Evolutionary conservation across 352 stramenopile species (phyloP), one percentile per base, ranked within the genome.

Genomic region (Phytopythium helicoides): DNA sequence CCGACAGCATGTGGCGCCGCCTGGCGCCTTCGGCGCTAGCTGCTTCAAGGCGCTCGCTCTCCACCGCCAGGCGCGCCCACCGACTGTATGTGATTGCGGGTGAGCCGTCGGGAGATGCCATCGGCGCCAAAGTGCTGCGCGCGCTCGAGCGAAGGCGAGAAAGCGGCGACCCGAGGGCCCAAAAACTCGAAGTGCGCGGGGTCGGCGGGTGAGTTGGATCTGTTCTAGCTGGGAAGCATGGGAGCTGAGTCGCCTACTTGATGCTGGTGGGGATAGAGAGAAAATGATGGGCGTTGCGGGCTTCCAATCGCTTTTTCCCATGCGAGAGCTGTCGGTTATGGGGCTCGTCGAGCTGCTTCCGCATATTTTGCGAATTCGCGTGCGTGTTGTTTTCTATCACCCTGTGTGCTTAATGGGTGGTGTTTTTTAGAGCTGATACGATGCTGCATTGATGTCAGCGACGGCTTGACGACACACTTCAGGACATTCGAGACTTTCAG

Each of bases 321-420:
- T 92, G 66, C 33, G 77, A 22, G 78, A 92, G 19, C 61, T 92
- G 15, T 89, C 78, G 9, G 60, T 88, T 58, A 92, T 89, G 81
- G 81, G 81, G 26, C 66, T 92, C 14, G 52, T 86, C 18, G 81
- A 92, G 53, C 58, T 92, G 11, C 38, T 92, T 36, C 81, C 81
- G 6, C 70, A 70, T 16, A 25, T 88, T n/a, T 76, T 69, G 54
- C 68, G 68, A 5, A 60, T 87, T 28, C 66, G 59, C 22, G 77
- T 86, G 56, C 25, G 62, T 60, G 14, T 15, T 21, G 23, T 6
- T 28, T 41, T 54, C 9, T 33, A 11, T 8, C 19, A 8, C 19
- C 47, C 3, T 12, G 11, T 26, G 0, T 21, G 14, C 33, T 50
- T n/a, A n/a, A n/a, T n/a, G n/a, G 25, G 11, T 12, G 41, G 25